Percentiles rank a stretch among this genome's conserved stretches.
Conservation (phyloP, 345 rosid genomes). For the Toxicodendron radicans region DNA sequence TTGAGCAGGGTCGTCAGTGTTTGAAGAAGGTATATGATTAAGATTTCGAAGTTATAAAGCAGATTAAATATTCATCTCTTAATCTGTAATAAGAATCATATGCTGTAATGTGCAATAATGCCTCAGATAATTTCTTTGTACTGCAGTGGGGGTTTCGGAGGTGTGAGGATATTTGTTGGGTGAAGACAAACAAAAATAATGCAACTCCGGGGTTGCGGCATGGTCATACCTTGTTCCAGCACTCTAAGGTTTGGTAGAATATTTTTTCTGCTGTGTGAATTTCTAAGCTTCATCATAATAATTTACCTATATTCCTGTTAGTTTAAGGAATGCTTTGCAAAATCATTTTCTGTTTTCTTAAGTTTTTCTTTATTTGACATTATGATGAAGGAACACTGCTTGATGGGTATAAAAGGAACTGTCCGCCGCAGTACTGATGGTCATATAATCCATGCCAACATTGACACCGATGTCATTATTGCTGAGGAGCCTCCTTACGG, state of each 20-base stretch:
- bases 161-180: constrained; percentile 99
- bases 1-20: constrained; percentile 98
- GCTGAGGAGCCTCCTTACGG: constrained; percentile 98
- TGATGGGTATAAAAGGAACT: constrained; percentile 99
- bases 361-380: constrained; percentile 13
- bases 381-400: constrained; percentile 83
- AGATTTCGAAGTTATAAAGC: constrained; percentile 5
- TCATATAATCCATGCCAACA: constrained; percentile 97
- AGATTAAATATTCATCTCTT: not conserved
- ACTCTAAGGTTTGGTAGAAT: constrained; percentile 71
- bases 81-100: not conserved
- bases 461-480: constrained; percentile 96
- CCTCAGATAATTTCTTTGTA: not conserved
- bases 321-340: constrained; percentile 12
- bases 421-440: constrained; percentile 99
- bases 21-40: constrained; percentile 69
- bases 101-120: not conserved
- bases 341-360: constrained; percentile 1
- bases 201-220: constrained; percentile 92
- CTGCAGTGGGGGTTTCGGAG: constrained; percentile 97
- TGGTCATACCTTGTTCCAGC: constrained; percentile 95
- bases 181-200: constrained; percentile 92
- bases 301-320: constrained; percentile 1
- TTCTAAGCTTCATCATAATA: not conserved
- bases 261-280: constrained; percentile 20